Evolutionary conservation across 179 eudicot genomes (phyloP), one percentile per base, ranked within the genome.

Genomic region (Silene noctiflora): DNA sequence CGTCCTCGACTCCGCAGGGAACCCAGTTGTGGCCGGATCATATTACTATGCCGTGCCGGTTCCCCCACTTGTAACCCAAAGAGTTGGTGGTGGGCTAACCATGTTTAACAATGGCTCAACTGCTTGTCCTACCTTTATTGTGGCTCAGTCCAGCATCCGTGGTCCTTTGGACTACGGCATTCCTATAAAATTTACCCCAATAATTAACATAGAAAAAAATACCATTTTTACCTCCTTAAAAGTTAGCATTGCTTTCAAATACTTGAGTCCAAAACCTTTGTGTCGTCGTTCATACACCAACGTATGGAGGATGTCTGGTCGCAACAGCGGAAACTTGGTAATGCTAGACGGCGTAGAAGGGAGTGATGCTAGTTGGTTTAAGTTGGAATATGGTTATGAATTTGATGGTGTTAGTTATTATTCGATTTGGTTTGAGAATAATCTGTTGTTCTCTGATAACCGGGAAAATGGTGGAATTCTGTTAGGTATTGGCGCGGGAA

Each of bases 81-180:
- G 12, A 4, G 25, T 8, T 39, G 46, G 42, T 2, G 75, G 75
- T 71, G 75, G 75, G 46, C 63, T 71, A 25, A 71, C 75, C 44
- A 71, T 71, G 75, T 71, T 71, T 35, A 55, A 71, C 63, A 27
- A 25, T 0, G 64, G 46, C 14, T 3, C 62, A n/a, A 0, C 1
- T 2, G 2, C 1, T 12, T 71, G 75, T 19, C 75, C 75, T 27
- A 2, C 25, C 17, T 71, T 71, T n/a, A 2, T 53, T 2, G 63
- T 55, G 24, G 63, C 75, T 14, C 75, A 22, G 75, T 48, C 73
- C 31, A 71, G 44, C 25, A 53, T 53, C 2, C 13, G 61, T 6
- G 31, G 48, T 1, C 21, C 8, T 7, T 39, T 39, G 17, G 72
- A 39, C 19, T 69, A 20, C 0, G 63, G 63, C 24, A 55, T 71